Evolutionary conservation across 768 basidiomycete species (phyloP).

Genomic region (Lactifluus rugatus): DNA sequence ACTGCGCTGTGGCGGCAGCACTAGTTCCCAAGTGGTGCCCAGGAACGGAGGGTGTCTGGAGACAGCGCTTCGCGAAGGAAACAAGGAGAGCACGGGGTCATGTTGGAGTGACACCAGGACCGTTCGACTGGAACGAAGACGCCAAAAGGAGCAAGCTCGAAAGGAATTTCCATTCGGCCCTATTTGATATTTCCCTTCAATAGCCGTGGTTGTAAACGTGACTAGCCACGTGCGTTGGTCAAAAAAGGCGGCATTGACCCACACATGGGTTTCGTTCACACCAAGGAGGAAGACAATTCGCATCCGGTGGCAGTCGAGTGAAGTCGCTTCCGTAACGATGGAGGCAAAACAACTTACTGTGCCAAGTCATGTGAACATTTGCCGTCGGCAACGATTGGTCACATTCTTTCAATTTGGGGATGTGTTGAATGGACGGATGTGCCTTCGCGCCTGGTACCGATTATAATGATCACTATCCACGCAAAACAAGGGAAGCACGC

Average conservation of each 20-base stretch:
- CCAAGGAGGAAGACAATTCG: background rate
- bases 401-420: background rate
- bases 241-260: slow-evolving; percentile 4
- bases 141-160: slow-evolving; percentile 10
- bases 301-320: background rate
- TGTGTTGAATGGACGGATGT: background rate
- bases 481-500: background rate
- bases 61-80: background rate
- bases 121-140: background rate
- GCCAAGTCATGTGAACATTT: slow-evolving; percentile 6
- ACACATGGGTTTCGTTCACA: slow-evolving; percentile 4
- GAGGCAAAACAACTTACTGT: background rate
- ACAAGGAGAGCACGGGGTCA: background rate
- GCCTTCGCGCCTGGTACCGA: background rate
- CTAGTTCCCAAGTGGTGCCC: too few relatives aligned
- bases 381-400: background rate
- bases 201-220: background rate
- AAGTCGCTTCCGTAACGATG: slow-evolving; percentile 5
- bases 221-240: background rate
- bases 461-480: background rate
- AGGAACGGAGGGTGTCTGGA: slow-evolving; percentile 2
- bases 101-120: background rate
- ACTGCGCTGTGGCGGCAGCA: too few relatives aligned
- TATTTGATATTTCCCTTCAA: background rate
- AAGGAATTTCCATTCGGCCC: slow-evolving; percentile 2